Evolutionary conservation across 768 basidiomycete genomes (phyloP), one percentile per base, ranked within the genome.

Genomic region (Mycena maculata): DNA sequence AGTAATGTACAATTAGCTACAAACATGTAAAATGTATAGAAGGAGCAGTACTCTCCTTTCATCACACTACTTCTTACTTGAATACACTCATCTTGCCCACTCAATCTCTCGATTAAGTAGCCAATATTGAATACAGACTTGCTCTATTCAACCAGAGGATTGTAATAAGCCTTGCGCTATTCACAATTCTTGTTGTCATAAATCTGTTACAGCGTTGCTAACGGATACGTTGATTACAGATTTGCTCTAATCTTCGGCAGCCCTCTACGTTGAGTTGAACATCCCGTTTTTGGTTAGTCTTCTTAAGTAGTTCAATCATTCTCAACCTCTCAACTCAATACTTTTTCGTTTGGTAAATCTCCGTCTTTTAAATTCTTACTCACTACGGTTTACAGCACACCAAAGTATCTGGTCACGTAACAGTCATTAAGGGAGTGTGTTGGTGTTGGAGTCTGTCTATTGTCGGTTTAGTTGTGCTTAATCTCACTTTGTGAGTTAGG

Each of bases 181-280:
- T 52, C 50, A 33, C 50, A 52, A 52, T 52, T 52, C 31, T 52
- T 52, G 50, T 31, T 52, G 50, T 52, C 50, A 22, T 49, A 49
- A 49, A 28, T 49, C 50, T 31, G 50, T 20, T 52, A 52, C 36
- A 36, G 50, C 50, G 13, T 52, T 52, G 50, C 50, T 52, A 52
- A 18, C 50, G 18, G 50, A 36, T 33, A 33, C 31, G 50, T 52
- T 31, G 50, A 52, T 52, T 52, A 52, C 47, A 33, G 50, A 52
- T 22, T 52, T 36, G 50, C 50, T 52, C 50, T 52, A 33, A 52
- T 52, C 30, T 16, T 52, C 30, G 50, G 50, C 50, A 52, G 31
- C 50, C 50, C 50, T 52, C 50, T 52, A 52, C 28, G 30, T 52
- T 52, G 50, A 33, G 50, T 52, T 36, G 18, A 33, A 33, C 13